Evolutionary conservation across 1,139 yeast species (phyloP), one percentile per base, ranked within the genome.

Genomic region (Pneumocystis carinii): DNA sequence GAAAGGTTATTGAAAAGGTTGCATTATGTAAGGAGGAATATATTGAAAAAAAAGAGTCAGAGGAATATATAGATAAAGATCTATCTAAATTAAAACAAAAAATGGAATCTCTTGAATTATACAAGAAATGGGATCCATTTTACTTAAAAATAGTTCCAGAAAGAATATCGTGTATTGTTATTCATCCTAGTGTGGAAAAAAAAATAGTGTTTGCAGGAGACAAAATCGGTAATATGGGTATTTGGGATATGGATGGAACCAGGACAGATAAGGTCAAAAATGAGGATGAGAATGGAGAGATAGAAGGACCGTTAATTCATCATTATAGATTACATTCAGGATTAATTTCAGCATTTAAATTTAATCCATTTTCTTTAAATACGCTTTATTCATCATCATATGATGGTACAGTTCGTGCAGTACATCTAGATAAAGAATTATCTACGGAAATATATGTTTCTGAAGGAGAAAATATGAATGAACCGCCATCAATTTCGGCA

Each of bases 171-270:
- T 77, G 88, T 1, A 79, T 89, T 63, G 78, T 79, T 59, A 85
- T 88, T 72, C 97, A 90, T 72, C 96, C 97, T 0, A 75, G 87
- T 0, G 73, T 73, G 1, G 79, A 78, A 0, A 83, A 84, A 68
- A 78, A 87, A 67, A 72, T 92, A 3, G 78, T 89, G 1, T 72
- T 87, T 58, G 97, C 90, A 0, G 97, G 97, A 61, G 97, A 92
- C 73, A 87, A 90, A 27, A 76, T 77, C 19, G 97, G 97, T 6
- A 81, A 84, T 67, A 74, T 90, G 62, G 97, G 97, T 0, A 78
- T 90, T n/a, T 92, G 97, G 97, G 84, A 90, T 56, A 85, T 87
- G 1, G 83, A 82, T 67, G 64, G 64, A 12, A 24, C 17, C 17
- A 48, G 36, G 37, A 38, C 60, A 27, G 24, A 36, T 24, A 53